Conservation (phyloP, 805 yeast species). For the Grigorovia yakushimaensis region DNA sequence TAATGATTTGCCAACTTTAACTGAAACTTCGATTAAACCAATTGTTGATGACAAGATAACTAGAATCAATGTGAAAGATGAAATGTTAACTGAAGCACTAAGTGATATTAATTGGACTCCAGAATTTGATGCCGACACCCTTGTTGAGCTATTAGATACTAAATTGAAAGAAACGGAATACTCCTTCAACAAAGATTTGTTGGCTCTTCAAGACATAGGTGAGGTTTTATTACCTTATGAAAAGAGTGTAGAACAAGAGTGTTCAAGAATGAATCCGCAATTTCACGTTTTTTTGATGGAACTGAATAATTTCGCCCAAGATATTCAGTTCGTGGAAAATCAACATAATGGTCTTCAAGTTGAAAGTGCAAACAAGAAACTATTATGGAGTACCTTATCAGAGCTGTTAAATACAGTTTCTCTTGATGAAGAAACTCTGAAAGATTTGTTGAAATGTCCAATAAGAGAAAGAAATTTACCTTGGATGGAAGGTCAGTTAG, state of each 20-base stretch:
- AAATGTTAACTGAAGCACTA: slow-evolving; percentile 42
- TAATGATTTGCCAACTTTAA: background rate
- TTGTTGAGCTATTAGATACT: slow-evolving; percentile 47
- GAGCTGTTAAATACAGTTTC: slow-evolving; percentile 63
- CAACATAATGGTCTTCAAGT: slow-evolving; percentile 79
- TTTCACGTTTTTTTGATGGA: slow-evolving; percentile 52
- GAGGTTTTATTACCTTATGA: slow-evolving; percentile 35
- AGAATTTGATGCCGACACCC: slow-evolving; percentile 48
- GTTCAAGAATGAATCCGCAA: slow-evolving; percentile 45
- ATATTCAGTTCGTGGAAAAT: slow-evolving; percentile 59
- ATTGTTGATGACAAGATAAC: slow-evolving; percentile 1
- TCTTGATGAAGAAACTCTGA: slow-evolving; percentile 47
- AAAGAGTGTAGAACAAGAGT: slow-evolving; percentile 38
- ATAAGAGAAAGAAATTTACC: slow-evolving; percentile 38
- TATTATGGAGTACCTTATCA: slow-evolving; percentile 59
- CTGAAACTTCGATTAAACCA: background rate
- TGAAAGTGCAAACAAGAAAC: slow-evolving; percentile 68
- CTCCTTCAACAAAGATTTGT: slow-evolving; percentile 46
- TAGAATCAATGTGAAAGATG: slow-evolving; percentile 31
- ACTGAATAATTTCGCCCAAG: slow-evolving; percentile 52
- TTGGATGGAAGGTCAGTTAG: slow-evolving; percentile 47
- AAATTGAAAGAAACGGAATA: slow-evolving; percentile 57
- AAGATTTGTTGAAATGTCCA: slow-evolving; percentile 36
- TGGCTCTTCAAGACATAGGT: slow-evolving; percentile 39
- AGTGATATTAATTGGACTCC: slow-evolving; percentile 73